Base-by-base conservation (phyloP, 495 filamentous ascomycete genomes). In the Annulohypoxylon moriforme region DNA sequence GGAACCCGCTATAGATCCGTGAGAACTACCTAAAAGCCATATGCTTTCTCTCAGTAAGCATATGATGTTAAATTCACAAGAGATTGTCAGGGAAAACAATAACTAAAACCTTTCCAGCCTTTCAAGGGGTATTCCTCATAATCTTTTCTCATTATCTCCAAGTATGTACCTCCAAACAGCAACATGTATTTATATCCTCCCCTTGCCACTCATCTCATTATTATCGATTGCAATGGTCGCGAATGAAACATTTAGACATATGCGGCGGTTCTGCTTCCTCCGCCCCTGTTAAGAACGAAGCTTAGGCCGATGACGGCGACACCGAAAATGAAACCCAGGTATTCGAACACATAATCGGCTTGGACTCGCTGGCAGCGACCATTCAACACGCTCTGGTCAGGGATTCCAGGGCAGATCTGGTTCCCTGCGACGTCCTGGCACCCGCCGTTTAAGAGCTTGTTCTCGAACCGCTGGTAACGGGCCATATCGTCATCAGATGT, bases 361-460 rank as follows among this genome's bases (percentile, higher is more conserved):
- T 78, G 70, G 0, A 74, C 77, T 14, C 76, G 73, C 53, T 78
- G 74, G 57, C 81, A 82, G 57, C 72, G 79, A 24, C 67, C 53
- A 0, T 24, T 42, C 24, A 81, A 59, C 31, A 42, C 47, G n/a
- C 34, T 25, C 16, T 60, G 18, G 24, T 27, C 16, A 5, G 59
- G 9, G 14, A 53, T 8, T 25, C 76, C 76, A 20, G 72, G 71
- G 53, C 76, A 77, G 25, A 50, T 67, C 0, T 16, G 50, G 4
- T 49, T 36, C 9, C 46, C 64, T 8, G 29, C 67, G 3, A 52
- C 53, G 8, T 65, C 50, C 13, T 47, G 13, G 20, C 73, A 78
- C 4, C 82, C 83, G 3, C 77, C 74, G 55, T 77, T 84, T 1
- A 84, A 59, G 3, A 84, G 67, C 13, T 53, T 62, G 69, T 81